Base-by-base conservation (phyloP, 164 flowering plant species). In the Pachysandra terminalis region DNA sequence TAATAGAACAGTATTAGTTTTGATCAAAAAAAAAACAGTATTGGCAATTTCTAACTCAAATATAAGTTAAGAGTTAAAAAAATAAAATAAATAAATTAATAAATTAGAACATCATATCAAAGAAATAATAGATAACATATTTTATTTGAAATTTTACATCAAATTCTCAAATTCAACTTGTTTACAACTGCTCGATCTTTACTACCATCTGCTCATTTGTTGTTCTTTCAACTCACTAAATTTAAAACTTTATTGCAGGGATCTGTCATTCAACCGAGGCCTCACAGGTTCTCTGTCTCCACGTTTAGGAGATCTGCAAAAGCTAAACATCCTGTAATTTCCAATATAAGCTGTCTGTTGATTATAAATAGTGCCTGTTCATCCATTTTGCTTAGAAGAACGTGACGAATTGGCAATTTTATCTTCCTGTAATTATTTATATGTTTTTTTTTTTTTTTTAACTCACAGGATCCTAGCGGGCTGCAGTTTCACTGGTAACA, bases 281-380 rank as follows among this genome's bases (percentile, higher is more conserved):
- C 86, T 95, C 23, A 87, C 81, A 0, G 97, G 98, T 64, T 23
- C 91, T 0, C 65, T 91, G 16, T 68, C 97, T 68, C 79, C 96
- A n/a, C 51, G 66, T 6, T 67, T 95, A 40, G 97, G 96, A 45
- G 78, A 84, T 68, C 81, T 91, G 54, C 62, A 70, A 61, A 86
- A 87, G 1, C 79, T 91, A 56, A 87, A 67, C 70, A 85, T 80
- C 71, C 71, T 91, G 98, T 94, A 84, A 87, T 87, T 69, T 59
- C 40, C 59, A 10, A n/a, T n/a, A 35, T 49, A 40, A 35, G 22
- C 55, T 55, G 25, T 15, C 7, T 56, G 16, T 35, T 52, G 63
- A 45, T 19, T 17, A 28, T 28, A 56, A 5, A 13, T 25, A n/a
- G 48, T 15, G 21, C 52, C 4, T 15, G 21, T 26, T 0, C 70